A percentile compares a stretch with the other conserved stretches of the same genome.
These are phyloP conservation scores for Jaltomata sinuosa DNA, from an alignment of 257 asterid genomes.

Conservation along the genomic window DNA sequence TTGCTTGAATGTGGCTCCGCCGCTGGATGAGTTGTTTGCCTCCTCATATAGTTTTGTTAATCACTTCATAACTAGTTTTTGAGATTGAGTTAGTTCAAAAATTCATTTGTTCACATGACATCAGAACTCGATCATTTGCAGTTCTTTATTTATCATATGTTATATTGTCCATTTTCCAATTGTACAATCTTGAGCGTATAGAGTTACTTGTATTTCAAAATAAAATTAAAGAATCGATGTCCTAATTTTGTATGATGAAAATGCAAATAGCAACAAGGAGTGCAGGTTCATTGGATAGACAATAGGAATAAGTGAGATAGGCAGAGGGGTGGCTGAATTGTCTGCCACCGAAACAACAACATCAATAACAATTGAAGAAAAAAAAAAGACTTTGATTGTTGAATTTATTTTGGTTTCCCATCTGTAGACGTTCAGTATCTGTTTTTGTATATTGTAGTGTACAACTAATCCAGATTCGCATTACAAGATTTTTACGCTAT, in stretches of 20 bases:
- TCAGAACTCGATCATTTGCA: background rate
- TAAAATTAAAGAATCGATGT: background rate
- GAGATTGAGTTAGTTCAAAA: background rate
- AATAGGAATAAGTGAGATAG: background rate
- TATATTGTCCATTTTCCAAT: too few relatives aligned
- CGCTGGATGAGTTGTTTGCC: background rate
- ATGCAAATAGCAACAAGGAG: background rate
- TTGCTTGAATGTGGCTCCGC: background rate
- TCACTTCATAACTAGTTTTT: background rate
- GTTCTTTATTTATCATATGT: too few relatives aligned
- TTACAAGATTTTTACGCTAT: too few relatives aligned
- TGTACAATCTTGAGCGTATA: too few relatives aligned
- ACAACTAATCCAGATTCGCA: too few relatives aligned
- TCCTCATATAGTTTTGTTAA: background rate
- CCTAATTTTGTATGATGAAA: background rate
- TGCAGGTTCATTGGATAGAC: background rate
- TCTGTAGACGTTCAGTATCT: too few relatives aligned
- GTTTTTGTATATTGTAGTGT: too few relatives aligned
- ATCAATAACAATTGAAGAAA: background rate
- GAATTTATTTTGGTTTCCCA: too few relatives aligned
- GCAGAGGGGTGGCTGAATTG: background rate
- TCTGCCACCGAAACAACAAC: background rate
- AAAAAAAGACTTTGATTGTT: background rate
- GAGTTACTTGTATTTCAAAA: too few relatives aligned
- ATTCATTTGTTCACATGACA: background rate